phyloP scores from a whole-genome alignment of 2,329 filamentous ascomycete genomes.

The Colletotrichum camelliae region DNA sequence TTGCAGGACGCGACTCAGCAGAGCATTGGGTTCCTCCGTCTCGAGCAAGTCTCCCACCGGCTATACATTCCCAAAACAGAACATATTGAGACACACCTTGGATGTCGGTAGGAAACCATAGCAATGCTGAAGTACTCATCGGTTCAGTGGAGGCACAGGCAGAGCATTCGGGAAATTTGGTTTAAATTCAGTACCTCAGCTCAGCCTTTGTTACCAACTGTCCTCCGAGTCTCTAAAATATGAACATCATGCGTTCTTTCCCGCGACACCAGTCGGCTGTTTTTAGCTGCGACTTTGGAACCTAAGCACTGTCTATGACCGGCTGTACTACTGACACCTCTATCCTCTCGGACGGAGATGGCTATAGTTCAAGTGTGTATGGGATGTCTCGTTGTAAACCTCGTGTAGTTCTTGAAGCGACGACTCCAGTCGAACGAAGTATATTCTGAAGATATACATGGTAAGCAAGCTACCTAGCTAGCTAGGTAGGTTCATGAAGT shows the following conservation, averaged over 20 bases:
- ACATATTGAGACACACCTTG: background rate
- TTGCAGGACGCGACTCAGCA: background rate
- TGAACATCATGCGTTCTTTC: background rate
- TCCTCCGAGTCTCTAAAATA: background rate
- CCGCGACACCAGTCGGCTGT: background rate
- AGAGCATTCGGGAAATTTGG: background rate
- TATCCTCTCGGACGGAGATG: background rate
- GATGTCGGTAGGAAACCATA: background rate
- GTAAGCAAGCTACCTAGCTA: background rate
- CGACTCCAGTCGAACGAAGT: background rate
- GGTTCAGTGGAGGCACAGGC: background rate
- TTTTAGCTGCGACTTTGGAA: background rate
- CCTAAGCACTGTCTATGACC: background rate
- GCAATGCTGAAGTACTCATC: background rate
- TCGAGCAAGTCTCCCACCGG: background rate
- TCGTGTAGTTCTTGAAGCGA: background rate
- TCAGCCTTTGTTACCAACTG: accelerated
- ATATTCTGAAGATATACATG: background rate
- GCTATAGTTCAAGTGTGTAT: background rate
- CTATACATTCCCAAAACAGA: background rate
- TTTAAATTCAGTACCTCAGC: background rate
- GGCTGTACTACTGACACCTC: background rate
- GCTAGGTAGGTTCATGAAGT: background rate
- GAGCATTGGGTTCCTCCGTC: background rate
- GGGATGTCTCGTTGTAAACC: background rate